These are phyloP conservation scores for Pestalotiopsis sp. DNA, from an alignment of 2,329 filamentous ascomycete genomes.

Conservation along the genomic window DNA sequence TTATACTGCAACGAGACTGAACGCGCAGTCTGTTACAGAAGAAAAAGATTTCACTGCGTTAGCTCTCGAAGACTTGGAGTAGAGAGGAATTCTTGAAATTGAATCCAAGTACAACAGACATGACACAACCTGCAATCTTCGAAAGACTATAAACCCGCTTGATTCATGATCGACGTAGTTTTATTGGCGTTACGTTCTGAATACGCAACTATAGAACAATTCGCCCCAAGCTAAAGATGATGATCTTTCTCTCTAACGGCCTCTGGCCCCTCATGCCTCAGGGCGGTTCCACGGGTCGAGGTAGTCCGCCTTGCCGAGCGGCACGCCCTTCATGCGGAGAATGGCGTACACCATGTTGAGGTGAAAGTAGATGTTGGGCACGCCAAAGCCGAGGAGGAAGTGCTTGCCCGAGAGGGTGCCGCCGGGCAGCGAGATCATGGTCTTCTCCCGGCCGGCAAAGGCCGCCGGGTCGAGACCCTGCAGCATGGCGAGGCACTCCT, in stretches of 20 bases:
- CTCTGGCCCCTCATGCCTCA: background rate
- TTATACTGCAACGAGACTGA: background rate
- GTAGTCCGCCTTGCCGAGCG: conserved; percentile 57
- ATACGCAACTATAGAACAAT: too few species aligned
- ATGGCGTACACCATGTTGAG: conserved; percentile 59
- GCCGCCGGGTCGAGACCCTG: background rate
- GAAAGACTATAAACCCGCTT: too few species aligned
- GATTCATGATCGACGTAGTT: too few species aligned
- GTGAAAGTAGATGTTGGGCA: conserved; percentile 69
- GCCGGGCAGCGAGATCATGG: background rate
- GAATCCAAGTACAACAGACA: too few species aligned
- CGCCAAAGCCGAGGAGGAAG: conserved; percentile 36
- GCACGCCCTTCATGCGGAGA: conserved; percentile 60
- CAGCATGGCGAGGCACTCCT: background rate
- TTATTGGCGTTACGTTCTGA: too few species aligned
- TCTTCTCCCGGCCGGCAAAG: background rate
- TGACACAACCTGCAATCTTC: too few species aligned
- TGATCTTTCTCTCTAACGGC: too few species aligned
- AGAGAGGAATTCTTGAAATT: too few species aligned
- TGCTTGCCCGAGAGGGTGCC: background rate
- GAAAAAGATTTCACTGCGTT: background rate
- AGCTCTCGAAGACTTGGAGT: background rate
- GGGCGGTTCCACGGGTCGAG: background rate
- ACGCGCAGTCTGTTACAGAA: background rate
- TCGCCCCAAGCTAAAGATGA: too few species aligned